phyloP scores from a whole-genome alignment of 2,329 filamentous ascomycete genomes.

The Incumbomyces delicatus region DNA sequence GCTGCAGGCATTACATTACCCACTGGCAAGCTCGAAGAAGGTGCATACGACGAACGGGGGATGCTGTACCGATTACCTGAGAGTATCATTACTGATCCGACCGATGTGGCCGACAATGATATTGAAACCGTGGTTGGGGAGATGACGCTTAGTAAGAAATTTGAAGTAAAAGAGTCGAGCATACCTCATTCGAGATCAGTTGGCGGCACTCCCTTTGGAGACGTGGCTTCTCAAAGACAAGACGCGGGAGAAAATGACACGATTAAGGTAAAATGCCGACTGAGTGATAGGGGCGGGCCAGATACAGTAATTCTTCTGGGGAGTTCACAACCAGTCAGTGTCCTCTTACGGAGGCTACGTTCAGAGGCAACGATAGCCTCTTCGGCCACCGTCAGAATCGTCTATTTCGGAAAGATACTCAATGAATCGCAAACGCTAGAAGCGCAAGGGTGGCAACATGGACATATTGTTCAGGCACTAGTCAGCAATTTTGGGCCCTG shows the following conservation, averaged over 20 bases:
- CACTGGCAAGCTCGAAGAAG: conserved; percentile 61
- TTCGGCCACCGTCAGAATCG: conserved; percentile 56
- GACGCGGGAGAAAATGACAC: conserved; percentile 43
- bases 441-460: conserved; percentile 65
- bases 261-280: conserved; percentile 50
- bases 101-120: conserved; percentile 39
- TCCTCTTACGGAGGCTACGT: conserved; percentile 52
- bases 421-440: conserved; percentile 56
- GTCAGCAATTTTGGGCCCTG: conserved; percentile 31
- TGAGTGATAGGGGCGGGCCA: conserved; percentile 55
- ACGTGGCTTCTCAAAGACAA: conserved; percentile 50
- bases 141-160: conserved; percentile 16
- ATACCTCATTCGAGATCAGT: conserved; percentile 6
- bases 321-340: conserved; percentile 54
- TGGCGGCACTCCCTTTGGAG: conserved; percentile 13
- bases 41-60: conserved; percentile 61
- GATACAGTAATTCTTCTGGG: conserved; percentile 52
- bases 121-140: conserved; percentile 30
- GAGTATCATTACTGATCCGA: conserved; percentile 59
- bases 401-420: conserved; percentile 72
- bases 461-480: conserved; percentile 67
- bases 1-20: conserved; percentile 68
- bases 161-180: conserved; percentile 7
- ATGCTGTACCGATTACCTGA: conserved; percentile 60
- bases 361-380: conserved; percentile 44